A percentile compares a stretch with the other conserved stretches of the same genome.
These are phyloP conservation scores for Pouteria campechiana DNA, from an alignment of 179 eudicot species.

Conservation along the genomic window DNA sequence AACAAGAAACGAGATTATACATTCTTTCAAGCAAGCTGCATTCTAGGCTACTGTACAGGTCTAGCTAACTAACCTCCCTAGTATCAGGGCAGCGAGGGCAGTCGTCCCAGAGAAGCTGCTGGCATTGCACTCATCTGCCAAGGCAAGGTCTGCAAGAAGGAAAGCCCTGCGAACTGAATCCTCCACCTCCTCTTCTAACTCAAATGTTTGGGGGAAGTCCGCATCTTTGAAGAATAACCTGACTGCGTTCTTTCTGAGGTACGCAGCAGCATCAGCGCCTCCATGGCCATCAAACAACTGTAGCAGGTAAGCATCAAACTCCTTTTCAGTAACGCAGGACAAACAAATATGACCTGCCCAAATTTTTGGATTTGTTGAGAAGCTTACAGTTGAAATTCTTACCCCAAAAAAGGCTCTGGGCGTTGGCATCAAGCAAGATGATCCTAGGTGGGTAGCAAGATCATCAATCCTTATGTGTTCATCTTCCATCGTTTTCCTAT, in stretches of 20 bases:
- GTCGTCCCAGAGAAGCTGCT: slow-evolving; percentile 68
- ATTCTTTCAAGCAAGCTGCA: no score
- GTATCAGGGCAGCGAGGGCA: slow-evolving; percentile 56
- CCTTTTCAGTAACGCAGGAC: no score
- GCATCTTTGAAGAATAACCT: slow-evolving; percentile 51
- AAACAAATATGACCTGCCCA: slow-evolving; percentile 17
- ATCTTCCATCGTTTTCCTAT: no score
- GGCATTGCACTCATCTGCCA: slow-evolving; percentile 56
- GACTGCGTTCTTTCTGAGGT: slow-evolving; percentile 35
- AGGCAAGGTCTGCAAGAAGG: slow-evolving; percentile 54
- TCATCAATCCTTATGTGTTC: no score
- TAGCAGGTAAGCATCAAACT: neutral
- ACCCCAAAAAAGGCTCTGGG: no score
- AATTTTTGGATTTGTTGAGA: no score
- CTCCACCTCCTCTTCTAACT: slow-evolving; percentile 45
- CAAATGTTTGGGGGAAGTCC: slow-evolving; percentile 37
- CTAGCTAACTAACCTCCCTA: slow-evolving; percentile 50
- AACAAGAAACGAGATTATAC: no score
- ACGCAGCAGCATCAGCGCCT: slow-evolving; percentile 78
- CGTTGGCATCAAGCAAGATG: no score
- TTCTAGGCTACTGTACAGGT: neutral
- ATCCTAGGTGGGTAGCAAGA: no score
- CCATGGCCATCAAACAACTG: slow-evolving; percentile 83
- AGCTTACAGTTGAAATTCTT: no score
- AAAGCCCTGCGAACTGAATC: slow-evolving; percentile 45